Evolutionary conservation across 805 yeast genomes (phyloP).

Genomic region (Saccharomyces eubayanus): DNA sequence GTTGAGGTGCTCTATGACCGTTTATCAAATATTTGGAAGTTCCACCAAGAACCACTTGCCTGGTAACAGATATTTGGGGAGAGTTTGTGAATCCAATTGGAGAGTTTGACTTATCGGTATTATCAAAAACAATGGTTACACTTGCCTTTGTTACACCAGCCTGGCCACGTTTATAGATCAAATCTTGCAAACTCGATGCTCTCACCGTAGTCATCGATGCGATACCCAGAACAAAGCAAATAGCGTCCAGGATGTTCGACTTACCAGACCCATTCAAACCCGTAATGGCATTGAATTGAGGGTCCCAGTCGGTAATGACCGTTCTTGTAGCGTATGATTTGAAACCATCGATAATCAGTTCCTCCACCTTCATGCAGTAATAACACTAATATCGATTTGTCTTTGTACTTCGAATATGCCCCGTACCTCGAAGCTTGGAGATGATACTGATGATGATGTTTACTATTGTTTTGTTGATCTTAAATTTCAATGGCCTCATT

Average conservation of each 20-base stretch:
- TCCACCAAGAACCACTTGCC: slow-evolving; percentile 88
- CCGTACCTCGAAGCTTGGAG: neutral
- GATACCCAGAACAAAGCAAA: slow-evolving; percentile 96
- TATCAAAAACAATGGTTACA: slow-evolving; percentile 92
- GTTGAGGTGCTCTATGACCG: slow-evolving; percentile 95
- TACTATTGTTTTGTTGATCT: neutral
- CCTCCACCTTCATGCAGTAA: slow-evolving; percentile 76
- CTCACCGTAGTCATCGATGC: slow-evolving; percentile 91
- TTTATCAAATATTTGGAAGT: slow-evolving; percentile 86
- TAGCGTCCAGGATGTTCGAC: slow-evolving; percentile 92
- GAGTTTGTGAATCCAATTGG: slow-evolving; percentile 84
- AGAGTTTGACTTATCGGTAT: slow-evolving; percentile 60
- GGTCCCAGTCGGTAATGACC: slow-evolving; percentile 91
- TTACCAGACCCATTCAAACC: slow-evolving; percentile 97
- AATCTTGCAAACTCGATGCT: slow-evolving; percentile 86
- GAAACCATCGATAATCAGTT: slow-evolving; percentile 92
- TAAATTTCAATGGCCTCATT: neutral
- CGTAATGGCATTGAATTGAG: slow-evolving; percentile 93
- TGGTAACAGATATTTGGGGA: slow-evolving; percentile 76
- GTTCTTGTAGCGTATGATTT: slow-evolving; percentile 96
- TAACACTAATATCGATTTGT: neutral
- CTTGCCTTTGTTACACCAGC: slow-evolving; percentile 97
- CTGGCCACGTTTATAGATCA: slow-evolving; percentile 94
- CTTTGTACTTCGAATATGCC: neutral
- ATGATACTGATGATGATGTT: neutral